These are phyloP conservation scores for Paraphysoderma sedebokerense DNA, from an alignment of 371 early-diverging fungal species.

Conservation along the genomic window DNA sequence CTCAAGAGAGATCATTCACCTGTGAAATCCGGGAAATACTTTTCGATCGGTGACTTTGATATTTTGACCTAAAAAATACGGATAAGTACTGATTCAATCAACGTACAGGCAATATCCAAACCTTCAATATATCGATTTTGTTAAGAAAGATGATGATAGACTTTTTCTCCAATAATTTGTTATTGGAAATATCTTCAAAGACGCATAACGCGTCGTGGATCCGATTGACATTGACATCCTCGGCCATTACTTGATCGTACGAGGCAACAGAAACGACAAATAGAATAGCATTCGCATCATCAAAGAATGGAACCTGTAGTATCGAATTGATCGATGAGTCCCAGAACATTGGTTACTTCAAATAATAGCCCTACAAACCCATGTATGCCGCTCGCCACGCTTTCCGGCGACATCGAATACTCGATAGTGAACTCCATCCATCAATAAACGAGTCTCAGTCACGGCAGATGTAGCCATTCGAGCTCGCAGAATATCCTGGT, in stretches of 20 bases:
- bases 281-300: conserved; percentile 3
- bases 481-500: background rate
- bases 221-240: conserved; percentile 7
- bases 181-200: conserved; percentile 8
- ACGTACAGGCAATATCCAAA: no score
- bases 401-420: background rate
- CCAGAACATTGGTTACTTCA: background rate
- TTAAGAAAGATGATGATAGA: conserved; percentile 12
- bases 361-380: background rate
- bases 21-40: no score
- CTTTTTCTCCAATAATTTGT: conserved; percentile 4
- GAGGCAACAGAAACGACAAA: conserved; percentile 8
- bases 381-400: background rate
- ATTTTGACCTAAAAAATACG: no score
- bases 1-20: no score
- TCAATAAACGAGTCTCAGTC: background rate
- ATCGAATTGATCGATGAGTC: background rate
- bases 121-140: conserved; percentile 9
- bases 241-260: conserved; percentile 7
- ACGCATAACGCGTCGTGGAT: conserved; percentile 3
- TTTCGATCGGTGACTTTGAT: no score
- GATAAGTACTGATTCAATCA: no score
- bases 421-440: background rate
- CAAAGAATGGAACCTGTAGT: background rate
- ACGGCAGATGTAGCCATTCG: background rate